Base-by-base conservation (phyloP, 2,329 filamentous ascomycete species). In the Aspergillus niger region DNA sequence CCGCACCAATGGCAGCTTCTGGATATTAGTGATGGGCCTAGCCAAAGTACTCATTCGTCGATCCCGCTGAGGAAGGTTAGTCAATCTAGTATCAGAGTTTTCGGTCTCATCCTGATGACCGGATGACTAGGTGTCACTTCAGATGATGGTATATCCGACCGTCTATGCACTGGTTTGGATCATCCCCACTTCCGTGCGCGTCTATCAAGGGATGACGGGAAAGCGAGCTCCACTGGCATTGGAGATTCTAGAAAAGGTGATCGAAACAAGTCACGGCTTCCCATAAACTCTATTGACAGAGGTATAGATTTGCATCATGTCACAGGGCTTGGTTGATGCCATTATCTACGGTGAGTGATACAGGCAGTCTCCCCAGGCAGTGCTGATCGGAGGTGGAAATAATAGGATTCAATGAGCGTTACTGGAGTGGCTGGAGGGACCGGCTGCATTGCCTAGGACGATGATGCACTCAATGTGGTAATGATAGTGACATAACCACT, bases 111-210 rank as follows among this genome's bases (percentile, higher is more conserved):
- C 6, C 26, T 24, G 3, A 15, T 36, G 20, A 41, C 11, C 30
- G n/a, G 10, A 15, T 13, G 8, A 1, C 20, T 28, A 59, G 57
- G 49, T 59, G 2, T 59, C 57, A 15, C 26, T 38, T 2, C 50
- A 51, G n/a, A 59, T 59, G 57, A 59, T 59, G 57, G 49, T 59
- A 11, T 59, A 59, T 20, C 57, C 57, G n/a, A 55, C 57, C 15
- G 57, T 59, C 8, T 59, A 59, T 17, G 57, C 57, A 26, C 13
- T 59, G 22, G 50, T 55, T 20, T 59, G 57, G 57, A 36, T 49
- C 15, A 39, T 59, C 8, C 57, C 57, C 17, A 59, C 57, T 32
- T 28, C 11, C 4, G 50, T 59, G 8, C 41, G 57, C 5, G 32
- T 59, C 5, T 55, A 59, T 24, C 57, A 55, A 41, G 50, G 51